phyloP scores from a whole-genome alignment of 75 land plant genomes.

The Cupressus sempervirens region DNA sequence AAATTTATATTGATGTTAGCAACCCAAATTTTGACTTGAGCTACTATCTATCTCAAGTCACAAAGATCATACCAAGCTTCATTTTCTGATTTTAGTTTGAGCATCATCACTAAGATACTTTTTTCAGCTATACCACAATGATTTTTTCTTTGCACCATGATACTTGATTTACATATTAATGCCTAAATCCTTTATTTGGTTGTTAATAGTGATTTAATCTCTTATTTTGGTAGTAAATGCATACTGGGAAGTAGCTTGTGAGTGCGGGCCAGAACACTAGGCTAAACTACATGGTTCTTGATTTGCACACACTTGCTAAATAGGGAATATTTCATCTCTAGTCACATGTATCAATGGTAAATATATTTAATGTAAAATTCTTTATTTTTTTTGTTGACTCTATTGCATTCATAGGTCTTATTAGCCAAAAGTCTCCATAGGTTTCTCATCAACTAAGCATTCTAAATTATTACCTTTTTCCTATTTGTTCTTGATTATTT shows the following conservation, averaged over 20 bases:
- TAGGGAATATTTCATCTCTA: conserved; percentile 79
- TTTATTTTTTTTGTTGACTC: background rate
- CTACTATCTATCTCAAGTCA: background rate
- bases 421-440: background rate
- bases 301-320: conserved; percentile 85
- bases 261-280: conserved; percentile 84
- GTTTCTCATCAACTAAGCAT: background rate
- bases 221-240: conserved; percentile 17
- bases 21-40: background rate
- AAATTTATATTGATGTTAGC: background rate
- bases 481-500: background rate
- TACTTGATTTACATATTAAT: background rate
- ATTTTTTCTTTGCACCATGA: background rate
- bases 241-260: conserved; percentile 70
- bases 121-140: background rate
- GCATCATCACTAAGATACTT: background rate
- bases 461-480: background rate
- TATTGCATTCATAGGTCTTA: background rate
- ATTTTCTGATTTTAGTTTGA: background rate
- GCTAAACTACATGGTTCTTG: conserved; percentile 76
- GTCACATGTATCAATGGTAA: conserved; percentile 61
- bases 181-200: background rate
- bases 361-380: conserved; percentile 7
- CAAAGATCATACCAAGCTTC: background rate
- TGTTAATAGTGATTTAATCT: background rate